Evolutionary conservation across 192 early-diverging fungal species (phyloP), one percentile per base, ranked within the genome.

Genomic region (Globomyces pollinis-pini): DNA sequence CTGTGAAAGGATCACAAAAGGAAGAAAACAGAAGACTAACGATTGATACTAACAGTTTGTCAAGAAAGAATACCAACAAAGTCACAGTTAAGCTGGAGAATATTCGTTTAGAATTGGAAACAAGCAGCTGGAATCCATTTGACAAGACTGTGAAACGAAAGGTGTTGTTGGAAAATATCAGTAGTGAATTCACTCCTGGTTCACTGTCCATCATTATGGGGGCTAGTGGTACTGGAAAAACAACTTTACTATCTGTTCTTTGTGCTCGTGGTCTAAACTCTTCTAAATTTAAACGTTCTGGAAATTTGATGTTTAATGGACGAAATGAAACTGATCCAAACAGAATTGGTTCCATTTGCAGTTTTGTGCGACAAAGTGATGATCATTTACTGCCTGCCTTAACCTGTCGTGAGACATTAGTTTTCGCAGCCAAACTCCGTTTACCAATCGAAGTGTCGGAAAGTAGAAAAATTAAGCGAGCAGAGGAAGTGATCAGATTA

Each of bases 341-440:
- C 18, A 69, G 71, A 24, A 44, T 69, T 23, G 63, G 71, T 54
- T 68, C 68, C 16, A 71, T 43, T 51, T n/a, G n/a, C n/a, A n/a
- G 68, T 67, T 60, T 51, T 61, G 2, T 61, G 64, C 29, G 66
- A 69, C 20, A 56, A 70, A 67, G 47, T 64, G 31, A 64, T 64
- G 63, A 53, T 64, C 29, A 36, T n/a, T n/a, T n/a, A n/a, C n/a
- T n/a, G n/a, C n/a, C n/a, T 32, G 53, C 57, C 24, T 38, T 69
- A 29, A 94, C 90, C n/a, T 82, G 89, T 18, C 84, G 84, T 30
- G 89, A 93, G 65, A 81, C 81, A 7, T 72, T 90, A 16, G n/a
- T n/a, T 43, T 84, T 85, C 69, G 85, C 87, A 42, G 91, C 89
- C 0, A 63, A 82, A 33, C 68, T 90, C 21, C 86, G 91, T 32